Conservation (phyloP, 2,329 filamentous ascomycete genomes). For the Cytospora mali region DNA sequence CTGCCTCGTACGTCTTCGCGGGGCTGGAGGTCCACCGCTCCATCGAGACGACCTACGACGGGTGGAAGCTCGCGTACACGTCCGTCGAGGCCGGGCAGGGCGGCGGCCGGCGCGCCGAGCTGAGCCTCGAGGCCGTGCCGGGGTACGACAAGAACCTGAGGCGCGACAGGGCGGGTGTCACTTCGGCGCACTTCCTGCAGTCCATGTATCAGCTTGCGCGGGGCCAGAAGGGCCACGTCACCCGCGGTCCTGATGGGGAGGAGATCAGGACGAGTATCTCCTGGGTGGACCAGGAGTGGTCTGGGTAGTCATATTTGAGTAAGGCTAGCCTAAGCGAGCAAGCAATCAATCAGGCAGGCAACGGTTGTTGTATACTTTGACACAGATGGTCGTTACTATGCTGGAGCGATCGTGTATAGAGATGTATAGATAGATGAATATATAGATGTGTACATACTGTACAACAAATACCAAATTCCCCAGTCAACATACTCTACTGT, state of each 20-base stretch:
- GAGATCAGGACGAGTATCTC: slow-evolving; percentile 11
- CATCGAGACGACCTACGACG: slow-evolving; percentile 45
- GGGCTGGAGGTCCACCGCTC: slow-evolving; percentile 56
- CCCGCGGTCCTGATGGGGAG: slow-evolving; percentile 1
- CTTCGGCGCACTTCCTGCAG: slow-evolving; percentile 17
- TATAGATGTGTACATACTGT: background rate
- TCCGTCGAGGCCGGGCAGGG: slow-evolving; percentile 55
- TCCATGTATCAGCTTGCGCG: slow-evolving; percentile 26
- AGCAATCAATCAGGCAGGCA: background rate
- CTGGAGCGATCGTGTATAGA: background rate
- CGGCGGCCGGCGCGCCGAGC: slow-evolving; percentile 53
- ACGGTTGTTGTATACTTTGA: background rate
- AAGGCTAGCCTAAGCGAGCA: background rate
- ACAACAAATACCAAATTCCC: background rate
- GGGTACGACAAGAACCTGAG: slow-evolving; percentile 19
- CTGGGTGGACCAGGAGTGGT: slow-evolving; percentile 16
- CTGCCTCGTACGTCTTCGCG: slow-evolving; percentile 46
- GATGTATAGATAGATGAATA: background rate
- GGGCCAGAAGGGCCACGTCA: slow-evolving; percentile 9
- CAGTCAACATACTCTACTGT: background rate
- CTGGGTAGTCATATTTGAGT: background rate
- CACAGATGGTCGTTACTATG: background rate
- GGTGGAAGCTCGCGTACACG: slow-evolving; percentile 53
- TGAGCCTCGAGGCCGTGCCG: slow-evolving; percentile 47
- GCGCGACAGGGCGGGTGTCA: slow-evolving; percentile 2